Evolutionary conservation across 345 rosid genomes (phyloP), one percentile per base, ranked within the genome.

Genomic region (Populus pruinosa): DNA sequence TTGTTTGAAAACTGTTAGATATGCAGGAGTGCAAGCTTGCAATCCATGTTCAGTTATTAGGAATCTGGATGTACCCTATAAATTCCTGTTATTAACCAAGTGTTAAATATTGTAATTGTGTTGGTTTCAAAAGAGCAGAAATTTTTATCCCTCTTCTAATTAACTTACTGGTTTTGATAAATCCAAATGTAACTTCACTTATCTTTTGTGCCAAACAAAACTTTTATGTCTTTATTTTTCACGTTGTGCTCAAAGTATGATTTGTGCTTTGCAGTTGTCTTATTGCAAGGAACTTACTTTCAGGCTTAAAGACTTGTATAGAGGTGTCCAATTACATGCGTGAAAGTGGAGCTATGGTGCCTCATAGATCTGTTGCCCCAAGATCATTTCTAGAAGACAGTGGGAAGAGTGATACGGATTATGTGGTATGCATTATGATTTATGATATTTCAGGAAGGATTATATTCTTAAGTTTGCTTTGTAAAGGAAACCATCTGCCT

Each of bases 251-350:
- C 70, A 20, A 20, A 78, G 70, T 76, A 75, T 64, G 11, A 23
- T 65, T 68, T 70, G 80, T 69, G 69, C 69, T 80, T 74, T 83
- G 82, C 93, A 96, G 99, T 84, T 96, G 99, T 87, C 98, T 96
- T 82, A 96, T 96, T 70, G 94, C 99, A 67, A 93, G 97, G 83
- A 96, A 96, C 85, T 78, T 96, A 77, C 99, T 96, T 80, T 90
- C 92, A 83, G 99, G 99, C 83, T 87, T 96, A 87, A 96, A 90
- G 91, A 90, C 96, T 86, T 96, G 99, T 84, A 78, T 87, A 75
- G 99, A 96, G 82, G 94, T 96, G 67, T 90, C 90, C 18, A 87
- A 70, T 77, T 93, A 91, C 91, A 96, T 93, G 99, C 86, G 86
- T 78, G 91, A 90, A 63, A 85, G 85, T 81, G 93, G 89, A 82